Evolutionary conservation across 805 yeast genomes (phyloP), one percentile per base, ranked within the genome.

Genomic region (Candida ulmi): DNA sequence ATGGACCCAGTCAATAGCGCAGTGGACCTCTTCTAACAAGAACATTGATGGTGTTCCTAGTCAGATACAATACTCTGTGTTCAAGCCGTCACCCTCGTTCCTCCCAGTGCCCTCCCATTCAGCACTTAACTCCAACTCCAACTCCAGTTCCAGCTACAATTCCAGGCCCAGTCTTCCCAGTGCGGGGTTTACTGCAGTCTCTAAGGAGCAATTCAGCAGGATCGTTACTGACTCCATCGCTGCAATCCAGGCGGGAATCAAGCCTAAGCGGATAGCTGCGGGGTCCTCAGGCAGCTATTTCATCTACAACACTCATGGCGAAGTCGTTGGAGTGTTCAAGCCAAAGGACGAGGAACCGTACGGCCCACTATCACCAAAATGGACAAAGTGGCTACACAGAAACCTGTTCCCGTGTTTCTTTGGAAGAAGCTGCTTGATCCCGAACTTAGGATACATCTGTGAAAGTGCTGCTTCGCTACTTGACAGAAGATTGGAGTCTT

Each of bases 261-360:
- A 60, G 19, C 85, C 88, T 0, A 51, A 57, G 36, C 58, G 83
- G 38, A 81, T 83, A 7, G 51, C 76, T 19, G 71, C 76, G 16
- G 90, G 90, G 0, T 78, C 86, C 2, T 77, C 85, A 0, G 90
- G 90, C 1, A 75, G 83, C 39, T 82, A 82, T 52, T 83, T 82
- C 53, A 64, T 81, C 1, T 68, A 62, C 43, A 61, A 64, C 35
- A 44, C 62, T 2, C 25, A 44, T 1, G 57, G 60, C 26, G 49
- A 60, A 31, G 68, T 68, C 11, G 69, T 69, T 13, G 88, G 81
- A 0, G 78, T 83, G 2, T 83, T 83, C 65, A 83, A 83, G 54
- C 90, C 90, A 5, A 81, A 80, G 52, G 88, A 82, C 57, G 90
- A 83, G 56, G 88, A 83, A 49, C 90, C 88, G 0, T 83, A 83